A percentile compares a stretch with the other conserved stretches of the same genome.
Conservation (phyloP, 768 basidiomycete genomes). For the Xanthoconium stramineum region DNA sequence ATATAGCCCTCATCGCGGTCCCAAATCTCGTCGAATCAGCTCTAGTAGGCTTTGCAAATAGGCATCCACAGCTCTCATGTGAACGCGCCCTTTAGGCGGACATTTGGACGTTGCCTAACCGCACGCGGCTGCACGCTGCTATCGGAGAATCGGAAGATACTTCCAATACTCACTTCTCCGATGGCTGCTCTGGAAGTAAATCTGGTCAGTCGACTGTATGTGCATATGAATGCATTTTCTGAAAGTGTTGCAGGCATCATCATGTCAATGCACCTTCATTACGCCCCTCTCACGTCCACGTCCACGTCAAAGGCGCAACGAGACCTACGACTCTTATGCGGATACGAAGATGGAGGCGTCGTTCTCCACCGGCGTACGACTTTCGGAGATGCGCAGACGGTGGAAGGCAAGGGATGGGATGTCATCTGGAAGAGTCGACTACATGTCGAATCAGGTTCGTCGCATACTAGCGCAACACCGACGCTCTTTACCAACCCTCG, state of each 20-base stretch:
- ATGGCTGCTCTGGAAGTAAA: slow-evolving; percentile 51
- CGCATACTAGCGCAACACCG: not conserved
- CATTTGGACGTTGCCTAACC: slow-evolving; percentile 74
- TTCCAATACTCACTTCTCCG: slow-evolving; percentile 24
- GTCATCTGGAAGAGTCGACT: slow-evolving; percentile 60
- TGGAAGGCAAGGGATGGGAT: slow-evolving; percentile 76
- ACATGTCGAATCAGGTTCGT: slow-evolving; percentile 72
- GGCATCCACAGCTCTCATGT: not conserved
- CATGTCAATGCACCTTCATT: slow-evolving; percentile 80
- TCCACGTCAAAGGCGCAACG: slow-evolving; percentile 29
- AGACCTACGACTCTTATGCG: slow-evolving; percentile 63
- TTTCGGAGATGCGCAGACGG: slow-evolving; percentile 36
- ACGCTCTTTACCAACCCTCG: not conserved
- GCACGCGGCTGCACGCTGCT: slow-evolving; percentile 75
- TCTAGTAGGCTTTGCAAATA: slow-evolving; percentile 44
- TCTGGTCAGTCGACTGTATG: slow-evolving; percentile 44
- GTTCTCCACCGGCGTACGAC: slow-evolving; percentile 53
- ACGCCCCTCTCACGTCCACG: slow-evolving; percentile 29
- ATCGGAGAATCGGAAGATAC: slow-evolving; percentile 58
- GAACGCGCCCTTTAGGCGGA: slow-evolving; percentile 57
- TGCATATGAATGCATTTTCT: not conserved
- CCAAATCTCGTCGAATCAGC: slow-evolving; percentile 90
- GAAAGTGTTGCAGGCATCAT: slow-evolving; percentile 61
- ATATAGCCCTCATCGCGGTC: slow-evolving; percentile 62
- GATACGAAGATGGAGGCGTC: slow-evolving; percentile 90